Evolutionary conservation across 179 eudicot genomes (phyloP), one percentile per base, ranked within the genome.

Genomic region (Gypsophila paniculata): DNA sequence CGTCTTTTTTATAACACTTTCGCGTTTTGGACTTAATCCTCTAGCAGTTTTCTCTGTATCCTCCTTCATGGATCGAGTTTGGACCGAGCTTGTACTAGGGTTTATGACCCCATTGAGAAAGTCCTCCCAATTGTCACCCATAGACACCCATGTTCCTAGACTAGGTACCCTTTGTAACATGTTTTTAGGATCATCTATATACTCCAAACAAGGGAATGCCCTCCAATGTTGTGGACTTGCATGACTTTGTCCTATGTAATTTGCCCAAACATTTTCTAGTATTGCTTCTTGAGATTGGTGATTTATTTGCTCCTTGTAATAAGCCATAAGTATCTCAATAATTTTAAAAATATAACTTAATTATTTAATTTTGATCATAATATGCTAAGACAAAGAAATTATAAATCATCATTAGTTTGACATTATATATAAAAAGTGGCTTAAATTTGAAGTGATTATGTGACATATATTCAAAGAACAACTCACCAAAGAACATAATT

Each of bases 91-190:
- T 57, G 14, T 55, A 6, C 53, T 39, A 74, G 75, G 73, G 39
- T 44, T 2, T 2, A 64, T 21, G 15, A 70, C 61, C 19, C 49
- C 85, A 25, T 59, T 65, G 1, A 88, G 83, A 60, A 88, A 70
- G 11, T 80, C 83, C 22, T 89, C 89, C 90, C 93, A 89, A 12
- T 72, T 71, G n/a, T 86, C 89, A 49, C 85, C 90, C 93, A 85
- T 89, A 6, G 90, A 88, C 18, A 83, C 71, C 87, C 84, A 89
- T 69, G 89, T 75, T 48, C 83, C 89, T 69, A 86, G 75, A 71
- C 89, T 89, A 4, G 89, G 93, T 54, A 86, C 69, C 77, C 90
- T 86, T 61, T 86, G 79, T 55, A 88, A 58, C 39, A 75, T 48
- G 48, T 80, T 69, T 61, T 25, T 32, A 6, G 85, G 61, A 34